A percentile compares a stretch with the other conserved stretches of the same genome.
Conservation (phyloP, 2,329 filamentous ascomycete species). For the Venturia nashicola region DNA sequence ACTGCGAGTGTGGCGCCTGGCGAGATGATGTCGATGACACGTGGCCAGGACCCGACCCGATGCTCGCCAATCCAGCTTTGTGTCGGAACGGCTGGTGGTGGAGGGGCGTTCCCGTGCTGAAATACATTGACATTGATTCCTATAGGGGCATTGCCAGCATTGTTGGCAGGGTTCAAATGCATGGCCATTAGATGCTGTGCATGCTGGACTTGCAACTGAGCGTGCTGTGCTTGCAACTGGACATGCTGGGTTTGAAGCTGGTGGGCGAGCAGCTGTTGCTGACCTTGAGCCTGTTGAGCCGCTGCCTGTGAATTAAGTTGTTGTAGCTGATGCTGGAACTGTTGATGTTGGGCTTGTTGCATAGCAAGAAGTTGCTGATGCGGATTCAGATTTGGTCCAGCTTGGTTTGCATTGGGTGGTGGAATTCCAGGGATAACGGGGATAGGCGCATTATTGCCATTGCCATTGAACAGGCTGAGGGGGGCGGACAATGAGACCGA, state of each 20-base stretch:
- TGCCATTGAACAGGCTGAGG: neutral
- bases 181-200: neutral
- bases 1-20: constrained; percentile 8
- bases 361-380: constrained; percentile 10
- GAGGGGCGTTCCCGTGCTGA: neutral
- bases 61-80: constrained; percentile 2
- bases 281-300: neutral
- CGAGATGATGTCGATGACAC: constrained; percentile 9
- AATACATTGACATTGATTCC: neutral
- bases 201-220: neutral
- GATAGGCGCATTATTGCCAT: neutral
- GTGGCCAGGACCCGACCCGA: constrained; percentile 9
- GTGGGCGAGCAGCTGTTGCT: neutral
- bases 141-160: neutral
- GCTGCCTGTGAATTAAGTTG: constrained; percentile 20
- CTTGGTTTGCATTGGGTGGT: neutral
- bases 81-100: neutral
- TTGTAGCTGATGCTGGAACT: constrained; percentile 20
- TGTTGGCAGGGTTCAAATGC: neutral
- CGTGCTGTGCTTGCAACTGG: neutral
- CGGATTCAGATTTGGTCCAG: neutral
- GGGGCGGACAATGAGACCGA: constrained; percentile 45
- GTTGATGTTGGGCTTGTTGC: constrained; percentile 17
- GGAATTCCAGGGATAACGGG: neutral
- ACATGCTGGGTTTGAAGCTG: neutral